Base-by-base conservation (phyloP, 2,329 filamentous ascomycete species). In the Colletotrichum zoysiae region DNA sequence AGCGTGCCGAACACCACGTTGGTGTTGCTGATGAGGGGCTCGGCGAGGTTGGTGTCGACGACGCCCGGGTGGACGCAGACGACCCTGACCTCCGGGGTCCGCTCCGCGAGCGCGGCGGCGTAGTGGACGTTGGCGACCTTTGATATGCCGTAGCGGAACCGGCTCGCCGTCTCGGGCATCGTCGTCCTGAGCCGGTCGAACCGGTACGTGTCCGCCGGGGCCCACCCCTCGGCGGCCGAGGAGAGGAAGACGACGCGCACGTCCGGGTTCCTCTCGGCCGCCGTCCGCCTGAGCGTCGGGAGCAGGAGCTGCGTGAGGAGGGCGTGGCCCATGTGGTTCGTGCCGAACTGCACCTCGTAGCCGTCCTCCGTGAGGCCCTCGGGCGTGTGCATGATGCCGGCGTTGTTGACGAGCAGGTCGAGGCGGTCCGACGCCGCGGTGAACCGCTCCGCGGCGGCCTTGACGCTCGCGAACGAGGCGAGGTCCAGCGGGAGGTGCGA, bases 1-100 rank as follows among this genome's bases (percentile, higher is more conserved):
- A 98, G 95, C 77, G 98, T 98, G 79, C 95, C 96, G 74, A 98
- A 95, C 86, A 98, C 97, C 94, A 98, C 98, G 91, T 97, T 95
- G 50, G 95, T 98, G 89, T 94, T 97, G 80, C 98, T 98, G 53
- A 64, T 55, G 55, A 71, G 40, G 23, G 59, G 40, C 12, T 48
- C 53, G 18, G 46, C 60, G 38, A 81, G 74, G 53, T 80, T 78
- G 14, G 78, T 80, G 14, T 72, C 73, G 20, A 80, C 78, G 23
- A 78, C 69, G n/a, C 79, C 79, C 0, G 79, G 79, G 59, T 80
- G 78, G 16, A 80, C 66, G 16, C 78, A 76, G 2, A 76, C 71
- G 12, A 76, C 73, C 23, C 76, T 80, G 57, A 81, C 70, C 30
- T 75, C 66, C 11, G 77, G 77, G 63, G 78, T 74, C 20, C 70